phyloP scores from a whole-genome alignment of 2,329 filamentous ascomycete species.

The Fusarium haematococcum region DNA sequence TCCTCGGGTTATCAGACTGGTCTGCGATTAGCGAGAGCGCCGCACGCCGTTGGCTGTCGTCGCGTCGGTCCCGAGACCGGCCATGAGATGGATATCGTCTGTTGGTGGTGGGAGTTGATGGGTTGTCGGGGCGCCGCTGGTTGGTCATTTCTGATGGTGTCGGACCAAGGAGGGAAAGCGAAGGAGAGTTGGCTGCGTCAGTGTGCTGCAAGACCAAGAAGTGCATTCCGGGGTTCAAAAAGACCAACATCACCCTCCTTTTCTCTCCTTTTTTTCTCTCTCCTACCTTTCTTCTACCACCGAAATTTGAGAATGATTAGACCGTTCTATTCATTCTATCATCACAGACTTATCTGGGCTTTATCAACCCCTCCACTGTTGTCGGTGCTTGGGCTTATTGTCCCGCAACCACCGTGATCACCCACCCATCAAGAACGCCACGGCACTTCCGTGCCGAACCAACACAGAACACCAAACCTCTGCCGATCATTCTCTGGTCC shows the following conservation, averaged over 20 bases:
- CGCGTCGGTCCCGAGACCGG: neutral
- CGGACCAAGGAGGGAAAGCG: neutral
- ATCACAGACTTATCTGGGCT: neutral
- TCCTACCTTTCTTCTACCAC: neutral
- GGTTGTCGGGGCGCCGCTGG: neutral
- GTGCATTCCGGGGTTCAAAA: constrained; percentile 20
- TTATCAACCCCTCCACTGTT: neutral
- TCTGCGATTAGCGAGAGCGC: neutral
- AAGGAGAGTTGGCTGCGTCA: neutral
- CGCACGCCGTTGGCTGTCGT: neutral
- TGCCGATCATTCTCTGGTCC: neutral
- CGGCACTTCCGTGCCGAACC: neutral
- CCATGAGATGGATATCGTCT: neutral
- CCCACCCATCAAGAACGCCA: neutral
- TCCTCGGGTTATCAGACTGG: neutral
- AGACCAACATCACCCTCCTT: constrained; percentile 9
- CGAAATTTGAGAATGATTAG: neutral
- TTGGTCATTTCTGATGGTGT: constrained; percentile 1
- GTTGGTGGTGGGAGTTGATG: neutral
- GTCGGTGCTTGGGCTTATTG: neutral
- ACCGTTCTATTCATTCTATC: neutral
- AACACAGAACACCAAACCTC: neutral
- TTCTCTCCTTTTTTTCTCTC: neutral
- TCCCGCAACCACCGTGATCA: neutral
- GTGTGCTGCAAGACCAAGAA: neutral